These are phyloP conservation scores for Borealophlyctis nickersoniae DNA, from an alignment of 192 early-diverging fungal species.

Conservation along the genomic window DNA sequence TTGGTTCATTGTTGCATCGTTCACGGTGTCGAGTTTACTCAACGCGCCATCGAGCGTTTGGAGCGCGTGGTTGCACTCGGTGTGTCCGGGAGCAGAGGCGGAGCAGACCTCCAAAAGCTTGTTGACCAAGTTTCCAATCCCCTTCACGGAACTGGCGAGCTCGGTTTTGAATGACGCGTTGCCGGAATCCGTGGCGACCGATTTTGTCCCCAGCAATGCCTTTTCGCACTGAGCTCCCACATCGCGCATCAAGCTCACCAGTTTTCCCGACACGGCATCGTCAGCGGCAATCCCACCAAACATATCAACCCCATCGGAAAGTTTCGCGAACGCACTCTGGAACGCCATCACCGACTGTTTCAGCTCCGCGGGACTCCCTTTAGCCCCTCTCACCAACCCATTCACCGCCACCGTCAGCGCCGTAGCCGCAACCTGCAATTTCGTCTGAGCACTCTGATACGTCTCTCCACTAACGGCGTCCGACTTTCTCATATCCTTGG, in stretches of 20 bases:
- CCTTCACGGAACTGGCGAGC: slow-evolving; percentile 33
- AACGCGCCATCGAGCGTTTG: slow-evolving; percentile 32
- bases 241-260: slow-evolving; percentile 6
- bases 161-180: slow-evolving; percentile 31
- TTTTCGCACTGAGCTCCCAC: slow-evolving; percentile 12
- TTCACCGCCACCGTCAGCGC: slow-evolving; percentile 37
- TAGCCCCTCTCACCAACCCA: slow-evolving; percentile 25
- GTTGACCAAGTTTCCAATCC: slow-evolving; percentile 36
- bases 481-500: slow-evolving; percentile 7
- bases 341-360: slow-evolving; percentile 29
- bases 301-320: slow-evolving; percentile 18
- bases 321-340: slow-evolving; percentile 27
- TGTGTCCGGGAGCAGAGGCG: slow-evolving; percentile 41
- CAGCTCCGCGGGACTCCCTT: slow-evolving; percentile 36
- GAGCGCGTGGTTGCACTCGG: slow-evolving; percentile 45
- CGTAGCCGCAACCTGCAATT: slow-evolving; percentile 33
- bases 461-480: not conserved
- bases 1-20: slow-evolving; percentile 28
- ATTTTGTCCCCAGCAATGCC: slow-evolving; percentile 29
- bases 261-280: slow-evolving; percentile 2
- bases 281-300: slow-evolving; percentile 27
- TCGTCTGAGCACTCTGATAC: slow-evolving; percentile 37
- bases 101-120: slow-evolving; percentile 41
- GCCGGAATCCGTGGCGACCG: slow-evolving; percentile 23
- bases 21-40: slow-evolving; percentile 27